Base-by-base conservation (phyloP, 208 protist genomes). In the Leishmania major region DNA sequence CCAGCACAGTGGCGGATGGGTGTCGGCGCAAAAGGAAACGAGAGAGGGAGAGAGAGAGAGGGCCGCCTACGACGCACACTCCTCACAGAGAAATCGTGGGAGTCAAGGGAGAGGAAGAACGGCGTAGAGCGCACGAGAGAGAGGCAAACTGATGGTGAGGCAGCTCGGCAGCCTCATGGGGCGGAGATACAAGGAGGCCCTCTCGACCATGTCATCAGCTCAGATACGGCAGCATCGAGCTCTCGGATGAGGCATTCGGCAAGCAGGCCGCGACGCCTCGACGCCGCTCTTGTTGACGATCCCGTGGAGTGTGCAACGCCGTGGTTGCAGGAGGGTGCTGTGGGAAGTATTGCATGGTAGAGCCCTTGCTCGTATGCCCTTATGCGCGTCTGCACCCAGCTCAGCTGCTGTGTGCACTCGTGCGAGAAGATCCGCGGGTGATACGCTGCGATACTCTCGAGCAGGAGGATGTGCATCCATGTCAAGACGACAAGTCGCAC, bases 381-480 rank as follows among this genome's bases (percentile, higher is more conserved):
- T 25, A 47, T 25, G 66, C 40, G 66, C 37, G 7, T n/a, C 37
- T n/a, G 73, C 53, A 59, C 53, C 28, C 49, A 62, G 31, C 31
- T 53, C 35, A 77, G 73, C n/a, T 45, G 49, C 8, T 47, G 45
- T 35, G 35, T 45, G 49, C 31, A 55, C 19, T 35, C 35, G 22
- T 22, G 31, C 31, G 49, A 77, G 19, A 57, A 25, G 7, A 77
- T 28, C 11, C 47, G 75, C 40, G 76, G 81, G 47, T 84, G 81
- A 31, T 80, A 51, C 13, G 19, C 57, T 7, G 13, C 69, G 57
- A 80, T 37, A 28, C 66, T 57, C 40, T 71, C 67, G 13, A 80
- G 57, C 7, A 76, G 15, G 19, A 84, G 35, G 19, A 80, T 57
- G 37, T 84, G 81, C 47, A 80, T 45, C 82, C 77, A 67, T 55